Base-by-base conservation (phyloP, 2,329 filamentous ascomycete genomes). In the Dactylellina drechsleri region DNA sequence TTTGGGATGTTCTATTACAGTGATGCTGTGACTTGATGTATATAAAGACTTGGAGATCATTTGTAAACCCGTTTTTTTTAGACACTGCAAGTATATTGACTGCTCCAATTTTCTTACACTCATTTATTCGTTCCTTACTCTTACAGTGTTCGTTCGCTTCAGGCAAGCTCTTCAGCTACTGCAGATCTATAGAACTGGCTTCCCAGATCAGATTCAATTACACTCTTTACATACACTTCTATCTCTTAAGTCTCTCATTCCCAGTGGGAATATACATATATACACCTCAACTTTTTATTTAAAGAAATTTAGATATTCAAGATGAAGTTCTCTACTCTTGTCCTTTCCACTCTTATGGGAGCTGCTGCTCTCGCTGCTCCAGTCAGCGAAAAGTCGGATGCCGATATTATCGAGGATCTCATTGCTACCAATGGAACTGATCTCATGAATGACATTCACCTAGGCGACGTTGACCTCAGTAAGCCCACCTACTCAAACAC, bases 261-360 rank as follows among this genome's bases (percentile, higher is more conserved):
- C 26, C 26, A 28, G 26, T 7, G 26, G 16, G 12, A n/a, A n/a
- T n/a, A n/a, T n/a, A n/a, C n/a, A n/a, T n/a, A 45, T 45, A 13
- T 45, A 45, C 13, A 45, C n/a, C 41, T 45, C 4, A 4, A 12
- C n/a, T n/a, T 45, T 45, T 16, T 45, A 2, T 45, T 45, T 10
- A 12, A 4, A 45, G 18, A 67, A 16, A 43, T 7, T 18, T 31
- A 4, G 50, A 54, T 26, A 10, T 49, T 36, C 13, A 57, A 57
- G 50, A 70, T 70, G 66, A 70, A 70, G 58, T 26, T 62, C 59
- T 62, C 66, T 13, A 20, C n/a, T 10, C 12, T 70, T 40, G 43
- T 68, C 52, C 15, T 70, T 26, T 62, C 58, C 8, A 54, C 66
- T 13, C 57, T 70, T 54, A 40, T 60, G 4, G 66, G 66, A 12